Evolutionary conservation across 2,329 filamentous ascomycete genomes (phyloP), one percentile per base, ranked within the genome.

Genomic region (Pyrenochaeta sp.): DNA sequence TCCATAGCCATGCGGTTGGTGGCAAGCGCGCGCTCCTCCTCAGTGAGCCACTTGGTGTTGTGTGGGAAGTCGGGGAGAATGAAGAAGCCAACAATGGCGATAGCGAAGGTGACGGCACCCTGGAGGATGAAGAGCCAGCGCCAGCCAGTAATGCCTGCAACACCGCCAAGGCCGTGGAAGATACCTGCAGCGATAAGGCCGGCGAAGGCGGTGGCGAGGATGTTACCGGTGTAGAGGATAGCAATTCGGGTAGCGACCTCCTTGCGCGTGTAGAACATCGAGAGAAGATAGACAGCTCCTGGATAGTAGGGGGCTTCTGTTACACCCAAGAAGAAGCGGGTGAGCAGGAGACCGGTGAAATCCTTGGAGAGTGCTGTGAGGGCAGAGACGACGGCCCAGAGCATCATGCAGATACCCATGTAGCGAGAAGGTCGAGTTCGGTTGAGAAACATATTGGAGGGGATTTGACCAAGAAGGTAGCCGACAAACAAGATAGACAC

Each of bases 241-340:
- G 61, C 86, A 83, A 48, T 86, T 66, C 53, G 86, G 81, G 57
- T 64, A 1, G 68, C 67, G 27, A 72, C 53, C 40, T 73, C 71
- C 32, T 67, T 68, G 8, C 62, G 60, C 1, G 67, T 73, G 49
- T 73, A 73, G 49, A 67, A 73, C 23, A 54, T 56, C 10, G 65
- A 68, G 2, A 73, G 59, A 3, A 72, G 46, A 34, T 69, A 71
- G 14, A 72, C 55, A 0, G 67, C 68, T 5, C 72, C 71, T 2
- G 67, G 64, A 35, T 65, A 69, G 43, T 63, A 61, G 0, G 73
- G 72, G 1, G 73, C 73, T 35, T 77, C 74, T 1, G 71, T 69
- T 1, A 78, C 55, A 3, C 74, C 72, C 19, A 74, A 55, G 20
- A 77, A 70, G 51, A 77, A 75, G 4, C 76, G 71, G 2, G 71